Percentiles rank a stretch among this genome's conserved stretches.
These are phyloP conservation scores for Eucalyptus cloeziana DNA, from an alignment of 345 rosid species.

Conservation along the genomic window DNA sequence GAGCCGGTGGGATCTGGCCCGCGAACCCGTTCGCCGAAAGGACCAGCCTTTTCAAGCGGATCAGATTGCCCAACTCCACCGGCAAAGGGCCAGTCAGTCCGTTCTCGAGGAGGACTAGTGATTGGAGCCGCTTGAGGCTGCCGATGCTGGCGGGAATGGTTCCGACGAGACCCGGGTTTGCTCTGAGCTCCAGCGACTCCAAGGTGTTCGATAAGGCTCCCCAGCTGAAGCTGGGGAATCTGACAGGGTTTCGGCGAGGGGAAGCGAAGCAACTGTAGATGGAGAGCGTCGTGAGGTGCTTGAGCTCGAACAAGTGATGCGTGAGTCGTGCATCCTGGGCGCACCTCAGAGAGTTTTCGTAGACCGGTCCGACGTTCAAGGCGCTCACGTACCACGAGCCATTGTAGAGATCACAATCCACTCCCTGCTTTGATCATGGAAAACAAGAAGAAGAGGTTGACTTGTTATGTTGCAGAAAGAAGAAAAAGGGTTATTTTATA, in stretches of 20 bases:
- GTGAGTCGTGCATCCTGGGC: constrained; percentile 6
- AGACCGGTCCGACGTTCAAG: constrained; percentile 15
- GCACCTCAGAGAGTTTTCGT: constrained; percentile 20
- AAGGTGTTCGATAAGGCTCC: constrained; percentile 1
- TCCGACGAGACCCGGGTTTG: constrained; percentile 21
- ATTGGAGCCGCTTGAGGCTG: constrained; percentile 6
- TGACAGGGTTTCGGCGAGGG: neutral
- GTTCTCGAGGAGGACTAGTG: constrained; percentile 15
- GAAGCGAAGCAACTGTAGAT: constrained; percentile 22
- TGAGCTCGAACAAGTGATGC: constrained; percentile 7
- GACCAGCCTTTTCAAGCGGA: constrained; percentile 8
- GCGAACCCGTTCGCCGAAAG: constrained; percentile 10
- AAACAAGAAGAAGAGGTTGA: neutral
- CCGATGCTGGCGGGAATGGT: constrained; percentile 5
- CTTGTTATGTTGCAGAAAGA: neutral
- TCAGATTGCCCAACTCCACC: constrained; percentile 1
- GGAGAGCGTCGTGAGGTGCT: constrained; percentile 9
- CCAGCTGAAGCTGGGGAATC: constrained; percentile 11
- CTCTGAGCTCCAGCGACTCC: constrained; percentile 15
- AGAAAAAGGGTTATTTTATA: neutral
- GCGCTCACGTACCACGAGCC: constrained; percentile 15
- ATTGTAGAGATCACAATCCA: constrained; percentile 13
- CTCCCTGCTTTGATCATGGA: constrained; percentile 10
- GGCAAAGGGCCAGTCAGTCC: constrained; percentile 18
- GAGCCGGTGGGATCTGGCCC: constrained; percentile 10